Evolutionary conservation across 306 rosid species (phyloP).

Genomic region (Potentilla sterilis): DNA sequence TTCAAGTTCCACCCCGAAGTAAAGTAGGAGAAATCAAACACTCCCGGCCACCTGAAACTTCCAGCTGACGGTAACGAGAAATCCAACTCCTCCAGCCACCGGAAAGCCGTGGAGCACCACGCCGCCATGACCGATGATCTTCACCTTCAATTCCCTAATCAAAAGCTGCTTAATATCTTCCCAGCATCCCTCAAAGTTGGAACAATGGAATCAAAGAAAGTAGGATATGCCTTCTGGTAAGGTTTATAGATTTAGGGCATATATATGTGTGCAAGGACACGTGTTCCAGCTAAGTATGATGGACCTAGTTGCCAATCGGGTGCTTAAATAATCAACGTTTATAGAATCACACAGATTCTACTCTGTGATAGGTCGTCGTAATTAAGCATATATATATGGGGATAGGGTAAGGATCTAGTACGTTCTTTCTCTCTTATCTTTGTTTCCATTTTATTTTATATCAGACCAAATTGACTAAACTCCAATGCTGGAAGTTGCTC

Average conservation of each 20-base stretch:
- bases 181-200: background rate
- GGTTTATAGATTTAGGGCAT: background rate
- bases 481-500: background rate
- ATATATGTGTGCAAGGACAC: background rate
- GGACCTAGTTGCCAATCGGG: background rate
- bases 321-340: background rate
- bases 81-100: conserved; percentile 42
- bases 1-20: conserved; percentile 36
- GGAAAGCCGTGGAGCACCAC: conserved; percentile 42
- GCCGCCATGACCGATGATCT: conserved; percentile 15
- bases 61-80: conserved; percentile 23
- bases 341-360: background rate
- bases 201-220: background rate
- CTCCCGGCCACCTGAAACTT: conserved; percentile 42
- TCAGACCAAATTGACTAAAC: background rate
- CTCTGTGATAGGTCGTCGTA: background rate
- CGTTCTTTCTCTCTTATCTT: background rate
- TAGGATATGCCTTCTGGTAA: background rate
- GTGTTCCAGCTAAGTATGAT: conserved; percentile 5
- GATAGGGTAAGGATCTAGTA: conserved; percentile 4
- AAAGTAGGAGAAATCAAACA: conserved; percentile 31
- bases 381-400: background rate
- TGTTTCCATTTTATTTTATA: background rate
- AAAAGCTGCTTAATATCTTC: background rate
- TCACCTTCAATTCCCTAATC: background rate